These are phyloP conservation scores for Arachnomyces sp. DNA, from an alignment of 2,329 filamentous ascomycete genomes.

Conservation along the genomic window DNA sequence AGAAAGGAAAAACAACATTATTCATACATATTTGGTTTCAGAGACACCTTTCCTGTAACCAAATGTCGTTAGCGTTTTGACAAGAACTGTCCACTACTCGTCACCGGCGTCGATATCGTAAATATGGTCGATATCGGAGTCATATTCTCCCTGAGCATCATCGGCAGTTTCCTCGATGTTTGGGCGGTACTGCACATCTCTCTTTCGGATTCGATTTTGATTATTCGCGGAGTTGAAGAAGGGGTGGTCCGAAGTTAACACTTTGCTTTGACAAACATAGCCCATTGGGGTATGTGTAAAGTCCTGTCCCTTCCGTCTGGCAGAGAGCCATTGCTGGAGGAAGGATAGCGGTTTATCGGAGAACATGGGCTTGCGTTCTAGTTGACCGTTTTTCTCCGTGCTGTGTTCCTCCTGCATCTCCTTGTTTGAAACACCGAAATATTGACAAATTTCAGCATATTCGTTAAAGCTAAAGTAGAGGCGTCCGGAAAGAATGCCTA, in stretches of 20 bases:
- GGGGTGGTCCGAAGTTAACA: conserved; percentile 19
- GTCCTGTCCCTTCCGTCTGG: conserved; percentile 27
- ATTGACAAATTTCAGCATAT: conserved; percentile 8
- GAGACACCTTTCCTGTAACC: no score
- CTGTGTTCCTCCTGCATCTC: background rate
- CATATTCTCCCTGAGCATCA: no score
- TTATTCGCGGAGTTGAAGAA: conserved; percentile 16
- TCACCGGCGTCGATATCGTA: no score
- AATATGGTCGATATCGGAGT: no score
- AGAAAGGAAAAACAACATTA: no score
- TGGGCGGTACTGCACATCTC: no score
- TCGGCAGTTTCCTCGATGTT: no score
- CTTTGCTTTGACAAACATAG: conserved; percentile 24
- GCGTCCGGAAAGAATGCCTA: conserved; percentile 54
- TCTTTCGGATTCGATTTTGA: no score
- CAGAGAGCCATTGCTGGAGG: conserved; percentile 27
- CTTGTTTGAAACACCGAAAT: background rate
- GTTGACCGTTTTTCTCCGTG: no score
- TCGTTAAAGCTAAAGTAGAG: conserved; percentile 41
- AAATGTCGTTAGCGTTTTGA: no score
- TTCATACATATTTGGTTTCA: no score
- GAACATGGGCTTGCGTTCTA: conserved; percentile 1
- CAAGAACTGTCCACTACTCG: no score
- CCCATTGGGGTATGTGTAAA: conserved; percentile 30
- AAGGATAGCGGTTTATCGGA: conserved; percentile 18